Conservation (phyloP, 352 stramenopile species). For the Halophytophthora polymorphica region DNA sequence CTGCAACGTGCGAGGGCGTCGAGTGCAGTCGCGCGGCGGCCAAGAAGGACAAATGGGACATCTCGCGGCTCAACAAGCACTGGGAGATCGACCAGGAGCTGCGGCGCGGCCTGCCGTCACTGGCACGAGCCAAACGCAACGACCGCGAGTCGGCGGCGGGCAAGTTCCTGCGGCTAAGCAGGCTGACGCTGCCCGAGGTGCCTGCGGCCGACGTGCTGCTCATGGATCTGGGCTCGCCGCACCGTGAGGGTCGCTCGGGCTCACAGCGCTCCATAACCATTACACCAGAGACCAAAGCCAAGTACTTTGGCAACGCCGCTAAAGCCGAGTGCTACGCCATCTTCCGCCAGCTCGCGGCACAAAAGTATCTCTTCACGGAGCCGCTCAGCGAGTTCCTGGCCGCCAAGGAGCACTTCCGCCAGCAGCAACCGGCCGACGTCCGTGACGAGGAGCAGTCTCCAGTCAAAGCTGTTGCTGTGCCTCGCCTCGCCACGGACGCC, state of each 20-base stretch:
- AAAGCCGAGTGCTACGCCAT: constrained; percentile 57
- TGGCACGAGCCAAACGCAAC: constrained; percentile 48
- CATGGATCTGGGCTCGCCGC: constrained; percentile 27
- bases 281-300: constrained; percentile 53
- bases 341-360: constrained; percentile 62
- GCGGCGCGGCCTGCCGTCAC: constrained; percentile 46
- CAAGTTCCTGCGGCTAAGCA: constrained; percentile 67
- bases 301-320: constrained; percentile 60
- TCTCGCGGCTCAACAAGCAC: constrained; percentile 66
- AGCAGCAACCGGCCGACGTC: constrained; percentile 3
- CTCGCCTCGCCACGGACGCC: constrained; percentile 6
- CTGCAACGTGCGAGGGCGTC: constrained; percentile 2
- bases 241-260: constrained; percentile 20
- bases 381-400: constrained; percentile 54
- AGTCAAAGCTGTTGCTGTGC: neutral
- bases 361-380: constrained; percentile 58
- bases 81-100: constrained; percentile 74
- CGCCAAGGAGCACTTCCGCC: constrained; percentile 26
- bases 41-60: constrained; percentile 46
- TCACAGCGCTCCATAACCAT: constrained; percentile 33
- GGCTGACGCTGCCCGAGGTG: constrained; percentile 37
- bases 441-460: constrained; percentile 17
- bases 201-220: constrained; percentile 26
- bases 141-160: constrained; percentile 45
- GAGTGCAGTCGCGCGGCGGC: neutral